Evolutionary conservation across 176 grass and related monocot species (phyloP), one percentile per base, ranked within the genome.

Genomic region (Cenchrus americanus): DNA sequence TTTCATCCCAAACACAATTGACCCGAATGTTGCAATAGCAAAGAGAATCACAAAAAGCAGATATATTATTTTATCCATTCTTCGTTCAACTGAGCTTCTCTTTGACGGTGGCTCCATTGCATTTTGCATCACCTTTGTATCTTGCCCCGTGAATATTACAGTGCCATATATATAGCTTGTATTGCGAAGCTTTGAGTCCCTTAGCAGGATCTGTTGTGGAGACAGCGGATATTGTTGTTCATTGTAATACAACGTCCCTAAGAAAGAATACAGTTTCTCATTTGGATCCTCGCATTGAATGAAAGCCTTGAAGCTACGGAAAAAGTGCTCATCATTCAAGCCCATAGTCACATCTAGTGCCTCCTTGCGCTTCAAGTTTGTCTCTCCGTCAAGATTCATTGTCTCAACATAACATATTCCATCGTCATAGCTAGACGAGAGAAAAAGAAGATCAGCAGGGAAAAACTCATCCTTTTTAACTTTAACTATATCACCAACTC

Each of bases 81-180:
- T 93, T 69, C 86, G 78, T 82, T 97, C 95, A 14, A 97, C 92
- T 79, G 88, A 94, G 89, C 95, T 97, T 48, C 95, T 90, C 81
- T 97, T 97, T 30, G 95, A 97, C 75, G 95, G 92, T 51, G 95
- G 95, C 19, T 91, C 87, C 49, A 85, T 97, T 44, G 95, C 89
- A 90, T 97, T 97, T 70, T 97, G 90, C 95, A 97, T 97, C 43
- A 91, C 95, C 73, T 97, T 97, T 76, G 95, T 94, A 71, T 97
- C 95, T 76, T 91, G 92, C 60, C 95, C 95, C 12, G 90, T 94
- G 82, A 97, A 97, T 82, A 94, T 92, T 78, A 97, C 85, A 53
- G 67, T 78, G 44, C 95, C 95, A 82, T 91, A 94, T 58, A 94
- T 74, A 72, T 79, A 86, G 54, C 76, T 90, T 6, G 95, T 94